Conservation (phyloP, 129 eudicot genomes). For the Oenanthe sinensis region DNA sequence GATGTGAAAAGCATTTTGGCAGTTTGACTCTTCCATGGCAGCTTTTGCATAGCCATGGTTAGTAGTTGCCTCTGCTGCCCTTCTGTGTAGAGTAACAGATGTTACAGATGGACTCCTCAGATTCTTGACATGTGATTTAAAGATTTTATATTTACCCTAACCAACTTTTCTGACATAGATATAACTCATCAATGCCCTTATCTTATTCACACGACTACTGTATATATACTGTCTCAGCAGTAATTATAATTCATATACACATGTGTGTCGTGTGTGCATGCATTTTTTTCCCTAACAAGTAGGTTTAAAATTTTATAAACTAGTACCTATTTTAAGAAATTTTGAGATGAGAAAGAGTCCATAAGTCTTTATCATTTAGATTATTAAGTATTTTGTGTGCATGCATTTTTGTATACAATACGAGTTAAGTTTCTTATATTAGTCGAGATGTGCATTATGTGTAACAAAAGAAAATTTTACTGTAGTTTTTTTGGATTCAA, state of each 20-base stretch:
- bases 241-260: background rate
- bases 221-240: background rate
- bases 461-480: no score
- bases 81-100: background rate
- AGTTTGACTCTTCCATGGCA: constrained; percentile 1
- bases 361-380: no score
- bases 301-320: no score
- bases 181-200: background rate
- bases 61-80: background rate
- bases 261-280: no score
- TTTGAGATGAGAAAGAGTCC: no score
- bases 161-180: constrained; percentile 4
- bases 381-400: no score
- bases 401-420: no score
- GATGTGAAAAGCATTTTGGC: constrained; percentile 4
- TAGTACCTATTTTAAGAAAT: no score
- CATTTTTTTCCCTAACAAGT: no score
- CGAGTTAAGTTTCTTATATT: no score
- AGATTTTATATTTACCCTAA: background rate
- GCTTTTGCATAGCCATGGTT: background rate
- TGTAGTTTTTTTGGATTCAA: no score
- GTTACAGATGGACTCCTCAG: background rate
- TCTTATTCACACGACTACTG: background rate
- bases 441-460: no score
- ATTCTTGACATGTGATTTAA: constrained; percentile 1